These are phyloP conservation scores for Nakaseomyces uthaithaninus DNA, from an alignment of 1,139 yeast species.

Conservation along the genomic window DNA sequence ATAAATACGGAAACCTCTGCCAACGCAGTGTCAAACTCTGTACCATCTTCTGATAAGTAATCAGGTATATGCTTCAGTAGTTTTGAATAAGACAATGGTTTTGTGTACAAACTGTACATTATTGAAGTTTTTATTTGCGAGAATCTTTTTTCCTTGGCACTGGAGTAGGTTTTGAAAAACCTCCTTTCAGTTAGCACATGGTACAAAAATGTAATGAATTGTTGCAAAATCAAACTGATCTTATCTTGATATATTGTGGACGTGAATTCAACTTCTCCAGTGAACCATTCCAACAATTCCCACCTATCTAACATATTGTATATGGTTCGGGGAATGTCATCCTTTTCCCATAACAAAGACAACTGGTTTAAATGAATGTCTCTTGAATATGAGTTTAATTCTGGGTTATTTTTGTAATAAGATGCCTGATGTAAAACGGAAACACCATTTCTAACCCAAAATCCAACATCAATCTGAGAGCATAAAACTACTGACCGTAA, in stretches of 20 bases:
- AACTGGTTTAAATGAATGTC: conserved; percentile 56
- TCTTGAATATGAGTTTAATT: conserved; percentile 35
- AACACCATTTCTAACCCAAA: conserved; percentile 62
- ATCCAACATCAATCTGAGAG: conserved; percentile 48
- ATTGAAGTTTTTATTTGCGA: conserved; percentile 35
- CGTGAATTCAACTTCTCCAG: conserved; percentile 33
- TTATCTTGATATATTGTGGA: conserved; percentile 54
- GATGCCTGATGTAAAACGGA: conserved; percentile 43
- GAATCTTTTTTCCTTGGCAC: conserved; percentile 28
- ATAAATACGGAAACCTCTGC: conserved; percentile 43
- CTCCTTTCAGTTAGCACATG: conserved; percentile 49
- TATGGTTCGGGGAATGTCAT: conserved; percentile 35
- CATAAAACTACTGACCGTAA: conserved; percentile 51
- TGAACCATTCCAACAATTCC: conserved; percentile 51
- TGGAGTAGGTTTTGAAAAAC: conserved; percentile 34
- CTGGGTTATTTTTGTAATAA: conserved; percentile 32
- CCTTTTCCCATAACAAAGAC: conserved; percentile 40
- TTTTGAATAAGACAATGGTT: conserved; percentile 48
- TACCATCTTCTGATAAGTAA: conserved; percentile 33
- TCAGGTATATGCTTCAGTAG: conserved; percentile 37
- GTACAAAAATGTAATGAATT: conserved; percentile 49
- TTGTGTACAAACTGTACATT: conserved; percentile 42
- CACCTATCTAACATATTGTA: conserved; percentile 52
- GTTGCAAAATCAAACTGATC: conserved; percentile 43
- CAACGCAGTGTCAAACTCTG: conserved; percentile 36